phyloP scores from a whole-genome alignment of 2,329 filamentous ascomycete species.

The Colletotrichum siamense region DNA sequence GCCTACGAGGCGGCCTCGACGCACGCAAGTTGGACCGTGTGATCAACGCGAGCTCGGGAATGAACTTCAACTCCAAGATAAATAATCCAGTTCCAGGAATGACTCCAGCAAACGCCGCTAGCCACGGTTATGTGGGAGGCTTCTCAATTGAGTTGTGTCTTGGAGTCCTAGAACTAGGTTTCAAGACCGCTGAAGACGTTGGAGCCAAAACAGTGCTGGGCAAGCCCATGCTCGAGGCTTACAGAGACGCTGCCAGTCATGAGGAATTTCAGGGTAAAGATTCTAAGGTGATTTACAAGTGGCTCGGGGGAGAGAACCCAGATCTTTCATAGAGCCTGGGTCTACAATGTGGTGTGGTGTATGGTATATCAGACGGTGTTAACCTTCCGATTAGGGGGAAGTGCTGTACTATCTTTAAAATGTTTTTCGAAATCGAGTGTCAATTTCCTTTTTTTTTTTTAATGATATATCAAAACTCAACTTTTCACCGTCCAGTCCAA shows the following conservation, averaged over 20 bases:
- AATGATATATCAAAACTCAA: not conserved
- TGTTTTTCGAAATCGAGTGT: not conserved
- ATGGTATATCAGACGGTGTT: not conserved
- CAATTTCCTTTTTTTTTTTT: not conserved
- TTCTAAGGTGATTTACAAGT: not conserved
- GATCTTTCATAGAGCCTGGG: not conserved
- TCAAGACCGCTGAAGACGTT: not conserved
- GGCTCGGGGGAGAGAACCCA: not conserved
- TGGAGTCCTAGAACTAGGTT: conserved; percentile 18
- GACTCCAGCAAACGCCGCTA: conserved; percentile 4
- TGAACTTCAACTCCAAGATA: conserved; percentile 11
- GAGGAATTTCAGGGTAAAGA: not conserved
- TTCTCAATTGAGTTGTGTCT: conserved; percentile 22
- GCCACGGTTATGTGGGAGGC: not conserved
- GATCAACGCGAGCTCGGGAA: conserved; percentile 22
- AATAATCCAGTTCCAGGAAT: not conserved
- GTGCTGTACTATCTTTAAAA: not conserved
- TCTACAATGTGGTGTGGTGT: not conserved
- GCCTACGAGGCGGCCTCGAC: conserved; percentile 6
- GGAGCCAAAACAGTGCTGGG: not conserved
- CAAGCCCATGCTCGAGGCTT: not conserved
- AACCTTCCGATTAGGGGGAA: not conserved
- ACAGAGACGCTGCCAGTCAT: not conserved
- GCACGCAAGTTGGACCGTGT: not conserved
- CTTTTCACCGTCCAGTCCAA: not conserved